Conservation (phyloP, 2,329 filamentous ascomycete species). For the Sporothrix schenckii region DNA sequence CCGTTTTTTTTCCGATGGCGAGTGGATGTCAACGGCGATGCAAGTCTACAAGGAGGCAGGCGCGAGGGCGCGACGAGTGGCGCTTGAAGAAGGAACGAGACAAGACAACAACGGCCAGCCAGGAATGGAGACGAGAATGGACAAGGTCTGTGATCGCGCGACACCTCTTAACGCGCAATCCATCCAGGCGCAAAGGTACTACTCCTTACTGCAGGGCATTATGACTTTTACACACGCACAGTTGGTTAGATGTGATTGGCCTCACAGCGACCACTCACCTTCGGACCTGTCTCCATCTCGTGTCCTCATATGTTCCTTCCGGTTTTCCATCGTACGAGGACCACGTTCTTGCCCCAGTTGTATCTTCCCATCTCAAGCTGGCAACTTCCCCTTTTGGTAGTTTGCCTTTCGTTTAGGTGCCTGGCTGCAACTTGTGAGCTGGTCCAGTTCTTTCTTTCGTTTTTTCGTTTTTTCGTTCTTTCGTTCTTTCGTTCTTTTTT, state of each 20-base stretch:
- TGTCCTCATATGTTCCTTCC: constrained; percentile 15
- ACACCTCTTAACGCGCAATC: neutral
- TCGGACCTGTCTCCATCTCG: neutral
- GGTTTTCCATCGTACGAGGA: neutral
- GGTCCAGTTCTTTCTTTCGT: neutral
- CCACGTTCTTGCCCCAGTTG: neutral
- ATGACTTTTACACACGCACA: no score
- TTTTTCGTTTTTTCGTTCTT: neutral
- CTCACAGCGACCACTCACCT: constrained; percentile 7
- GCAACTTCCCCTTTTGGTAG: neutral
- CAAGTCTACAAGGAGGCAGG: neutral
- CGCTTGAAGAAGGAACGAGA: neutral
- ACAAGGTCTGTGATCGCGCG: neutral
- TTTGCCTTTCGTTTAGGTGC: constrained; percentile 1
- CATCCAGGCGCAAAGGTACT: neutral
- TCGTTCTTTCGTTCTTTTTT: neutral
- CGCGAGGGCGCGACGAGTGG: neutral
- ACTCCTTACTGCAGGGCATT: no score
- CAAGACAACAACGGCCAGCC: neutral
- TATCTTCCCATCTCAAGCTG: neutral
- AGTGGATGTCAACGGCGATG: neutral
- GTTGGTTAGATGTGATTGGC: neutral
- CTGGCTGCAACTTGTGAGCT: no score
- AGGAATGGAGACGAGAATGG: constrained; percentile 16
- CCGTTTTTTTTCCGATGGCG: constrained; percentile 15